These are phyloP conservation scores for Tuber melanosporum DNA, from an alignment of 495 filamentous ascomycete genomes.

Conservation along the genomic window DNA sequence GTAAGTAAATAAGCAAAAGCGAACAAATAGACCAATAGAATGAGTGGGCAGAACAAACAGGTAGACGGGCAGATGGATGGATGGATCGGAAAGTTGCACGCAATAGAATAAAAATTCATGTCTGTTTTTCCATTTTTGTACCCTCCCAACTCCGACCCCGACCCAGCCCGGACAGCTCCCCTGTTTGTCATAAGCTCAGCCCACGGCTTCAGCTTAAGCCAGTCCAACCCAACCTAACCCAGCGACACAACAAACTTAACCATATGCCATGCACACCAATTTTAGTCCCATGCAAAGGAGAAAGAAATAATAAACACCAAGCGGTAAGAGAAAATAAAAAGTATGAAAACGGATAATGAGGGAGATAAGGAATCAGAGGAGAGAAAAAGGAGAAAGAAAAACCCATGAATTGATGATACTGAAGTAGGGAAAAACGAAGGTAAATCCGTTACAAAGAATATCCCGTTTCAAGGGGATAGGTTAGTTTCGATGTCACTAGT, in stretches of 20 bases:
- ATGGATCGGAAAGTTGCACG: not conserved
- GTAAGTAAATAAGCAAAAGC: not conserved
- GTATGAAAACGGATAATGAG: not conserved
- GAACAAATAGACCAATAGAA: not conserved
- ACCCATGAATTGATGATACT: not conserved
- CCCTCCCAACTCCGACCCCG: not conserved
- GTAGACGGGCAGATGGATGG: not conserved
- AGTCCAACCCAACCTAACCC: not conserved
- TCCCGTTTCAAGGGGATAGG: not conserved
- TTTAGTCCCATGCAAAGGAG: constrained; percentile 7
- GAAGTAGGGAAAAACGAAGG: not conserved
- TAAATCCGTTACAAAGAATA: not conserved
- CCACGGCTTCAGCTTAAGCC: not conserved
- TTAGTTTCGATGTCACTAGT: not conserved
- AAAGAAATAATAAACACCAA: constrained; percentile 12
- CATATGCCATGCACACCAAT: constrained; percentile 2
- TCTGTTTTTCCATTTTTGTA: constrained; percentile 4
- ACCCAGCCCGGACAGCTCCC: not conserved
- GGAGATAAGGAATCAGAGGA: not conserved
- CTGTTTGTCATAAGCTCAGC: not conserved
- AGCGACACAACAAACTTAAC: not conserved
- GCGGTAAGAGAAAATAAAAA: constrained; percentile 13
- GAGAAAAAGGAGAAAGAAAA: not conserved
- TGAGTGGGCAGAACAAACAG: not conserved
- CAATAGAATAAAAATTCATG: not conserved